phyloP scores from a whole-genome alignment of 495 filamentous ascomycete species.

The Chaetomidium leptoderma region DNA sequence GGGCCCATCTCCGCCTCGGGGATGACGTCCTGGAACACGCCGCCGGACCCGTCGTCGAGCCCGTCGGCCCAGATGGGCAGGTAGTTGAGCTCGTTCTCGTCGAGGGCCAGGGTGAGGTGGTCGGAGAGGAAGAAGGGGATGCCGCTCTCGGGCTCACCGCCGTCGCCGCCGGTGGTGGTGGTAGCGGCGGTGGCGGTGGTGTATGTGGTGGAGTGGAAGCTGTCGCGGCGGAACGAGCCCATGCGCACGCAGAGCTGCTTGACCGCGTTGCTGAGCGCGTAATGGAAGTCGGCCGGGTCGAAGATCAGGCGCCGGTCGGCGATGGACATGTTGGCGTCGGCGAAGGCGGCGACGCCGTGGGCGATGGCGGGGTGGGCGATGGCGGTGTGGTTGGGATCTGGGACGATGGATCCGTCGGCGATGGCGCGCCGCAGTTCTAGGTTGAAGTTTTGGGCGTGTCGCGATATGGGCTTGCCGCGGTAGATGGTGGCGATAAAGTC shows the following conservation, averaged over 20 bases:
- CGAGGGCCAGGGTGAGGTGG: constrained; percentile 33
- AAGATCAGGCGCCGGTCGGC: background rate
- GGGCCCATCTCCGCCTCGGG: constrained; percentile 41
- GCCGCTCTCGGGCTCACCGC: constrained; percentile 3
- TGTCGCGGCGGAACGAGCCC: too few relatives aligned
- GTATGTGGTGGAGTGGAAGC: too few relatives aligned
- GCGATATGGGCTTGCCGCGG: background rate
- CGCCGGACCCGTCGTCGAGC: constrained; percentile 43
- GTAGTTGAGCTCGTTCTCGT: constrained; percentile 39
- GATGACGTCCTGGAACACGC: constrained; percentile 39
- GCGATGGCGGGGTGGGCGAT: background rate
- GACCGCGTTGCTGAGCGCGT: background rate
- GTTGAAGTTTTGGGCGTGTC: background rate
- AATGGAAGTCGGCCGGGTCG: background rate
- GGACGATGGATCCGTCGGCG: background rate
- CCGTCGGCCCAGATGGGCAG: constrained; percentile 48
- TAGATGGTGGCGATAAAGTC: background rate
- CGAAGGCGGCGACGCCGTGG: background rate
- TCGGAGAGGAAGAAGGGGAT: constrained; percentile 29
- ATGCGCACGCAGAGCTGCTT: background rate
- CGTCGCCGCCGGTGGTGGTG: background rate
- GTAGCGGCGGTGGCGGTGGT: too few relatives aligned
- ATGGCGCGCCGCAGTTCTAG: background rate
- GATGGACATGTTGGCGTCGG: background rate
- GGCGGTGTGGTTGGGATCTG: background rate